Conservation (phyloP, 345 rosid species). For the Alliaria petiolata region DNA sequence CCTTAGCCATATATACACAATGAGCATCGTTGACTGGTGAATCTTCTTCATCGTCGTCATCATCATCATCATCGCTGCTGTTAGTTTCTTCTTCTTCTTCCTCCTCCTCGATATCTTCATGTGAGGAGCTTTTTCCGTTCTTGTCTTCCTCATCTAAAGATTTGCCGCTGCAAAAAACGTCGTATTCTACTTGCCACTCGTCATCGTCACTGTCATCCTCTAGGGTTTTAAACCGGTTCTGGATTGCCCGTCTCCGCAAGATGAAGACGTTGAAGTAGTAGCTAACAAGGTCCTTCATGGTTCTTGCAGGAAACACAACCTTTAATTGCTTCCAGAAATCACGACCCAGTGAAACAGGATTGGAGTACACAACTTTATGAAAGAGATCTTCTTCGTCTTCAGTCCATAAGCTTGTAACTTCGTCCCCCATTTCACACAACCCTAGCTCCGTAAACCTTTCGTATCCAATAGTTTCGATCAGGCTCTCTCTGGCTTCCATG, state of each 20-base stretch:
- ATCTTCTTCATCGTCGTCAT: slow-evolving; percentile 1
- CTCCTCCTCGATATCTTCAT: slow-evolving; percentile 23
- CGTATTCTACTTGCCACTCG: slow-evolving; percentile 54
- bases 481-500: slow-evolving; percentile 55
- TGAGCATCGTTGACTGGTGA: not conserved
- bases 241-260: slow-evolving; percentile 58
- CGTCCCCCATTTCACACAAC: slow-evolving; percentile 72
- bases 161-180: slow-evolving; percentile 13
- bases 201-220: slow-evolving; percentile 73
- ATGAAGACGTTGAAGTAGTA: slow-evolving; percentile 84
- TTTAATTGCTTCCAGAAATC: slow-evolving; percentile 64
- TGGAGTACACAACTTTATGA: slow-evolving; percentile 48
- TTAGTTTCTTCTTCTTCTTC: slow-evolving; percentile 17
- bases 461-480: slow-evolving; percentile 48
- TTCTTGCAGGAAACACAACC: slow-evolving; percentile 48
- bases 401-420: slow-evolving; percentile 57
- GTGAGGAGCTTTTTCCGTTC: slow-evolving; percentile 12
- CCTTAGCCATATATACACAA: slow-evolving; percentile 19
- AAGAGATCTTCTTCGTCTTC: slow-evolving; percentile 65
- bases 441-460: slow-evolving; percentile 52
- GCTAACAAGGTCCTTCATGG: slow-evolving; percentile 56
- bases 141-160: slow-evolving; percentile 38
- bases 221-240: slow-evolving; percentile 58
- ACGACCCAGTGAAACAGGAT: slow-evolving; percentile 48
- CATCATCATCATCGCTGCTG: slow-evolving; percentile 30